Evolutionary conservation across 345 rosid genomes (phyloP).

Genomic region (Noccaea caerulescens): DNA sequence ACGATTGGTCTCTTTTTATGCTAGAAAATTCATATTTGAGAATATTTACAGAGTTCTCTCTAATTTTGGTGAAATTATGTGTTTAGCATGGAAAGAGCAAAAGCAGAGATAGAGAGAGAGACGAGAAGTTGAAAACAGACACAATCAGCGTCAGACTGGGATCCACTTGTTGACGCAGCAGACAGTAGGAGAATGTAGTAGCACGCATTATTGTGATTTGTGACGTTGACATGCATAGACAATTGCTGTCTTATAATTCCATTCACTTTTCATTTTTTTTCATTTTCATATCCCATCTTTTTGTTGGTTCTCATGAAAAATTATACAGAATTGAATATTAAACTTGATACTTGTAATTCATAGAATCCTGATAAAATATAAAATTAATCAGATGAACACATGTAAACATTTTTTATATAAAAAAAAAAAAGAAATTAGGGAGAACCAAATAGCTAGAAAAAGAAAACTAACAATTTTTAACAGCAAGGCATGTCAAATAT

Average conservation of each 20-base stretch:
- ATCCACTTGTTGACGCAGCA: slow-evolving; percentile 26
- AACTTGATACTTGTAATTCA: neutral
- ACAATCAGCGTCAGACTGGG: slow-evolving; percentile 18
- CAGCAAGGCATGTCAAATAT: neutral
- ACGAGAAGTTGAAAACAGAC: neutral
- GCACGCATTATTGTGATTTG: slow-evolving; percentile 36
- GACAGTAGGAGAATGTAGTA: slow-evolving; percentile 19
- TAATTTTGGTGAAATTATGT: neutral
- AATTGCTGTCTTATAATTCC: slow-evolving; percentile 9
- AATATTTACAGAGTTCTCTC: neutral
- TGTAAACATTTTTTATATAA: neutral
- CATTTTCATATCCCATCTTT: no score
- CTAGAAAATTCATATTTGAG: neutral
- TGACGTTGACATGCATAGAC: slow-evolving; percentile 32
- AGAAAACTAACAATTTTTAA: neutral
- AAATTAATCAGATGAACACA: neutral
- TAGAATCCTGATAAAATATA: neutral
- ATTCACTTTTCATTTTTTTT: no score
- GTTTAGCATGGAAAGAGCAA: slow-evolving; percentile 10
- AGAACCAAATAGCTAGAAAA: neutral
- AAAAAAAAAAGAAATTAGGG: neutral
- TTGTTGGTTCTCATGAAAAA: neutral
- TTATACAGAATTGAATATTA: neutral
- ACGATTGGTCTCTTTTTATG: slow-evolving; percentile 13
- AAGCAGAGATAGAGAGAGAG: slow-evolving; percentile 1